Evolutionary conservation across 1,284 basidiomycete species (phyloP).

Genomic region (Boletus sp.): DNA sequence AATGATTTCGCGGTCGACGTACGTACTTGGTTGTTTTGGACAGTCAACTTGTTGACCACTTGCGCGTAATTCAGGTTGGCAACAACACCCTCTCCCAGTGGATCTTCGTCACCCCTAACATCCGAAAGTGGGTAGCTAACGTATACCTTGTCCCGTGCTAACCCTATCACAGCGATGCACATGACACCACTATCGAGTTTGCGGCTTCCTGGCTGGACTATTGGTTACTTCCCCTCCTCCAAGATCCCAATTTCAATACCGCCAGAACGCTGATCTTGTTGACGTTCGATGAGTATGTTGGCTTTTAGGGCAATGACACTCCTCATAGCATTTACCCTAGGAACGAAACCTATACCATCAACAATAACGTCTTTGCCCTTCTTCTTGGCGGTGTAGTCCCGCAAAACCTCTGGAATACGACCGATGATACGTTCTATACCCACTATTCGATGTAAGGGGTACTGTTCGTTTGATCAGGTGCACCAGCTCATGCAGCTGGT

Average conservation of each 20-base stretch:
- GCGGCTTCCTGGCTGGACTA: conserved; percentile 52
- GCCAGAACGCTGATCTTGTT: conserved; percentile 57
- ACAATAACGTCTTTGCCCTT: conserved; percentile 54
- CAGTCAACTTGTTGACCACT: neutral
- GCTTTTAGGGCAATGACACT: neutral
- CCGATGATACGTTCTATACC: conserved; percentile 61
- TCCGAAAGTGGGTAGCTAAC: conserved; percentile 37
- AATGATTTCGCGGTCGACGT: conserved; percentile 62
- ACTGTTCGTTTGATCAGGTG: neutral
- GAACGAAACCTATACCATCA: conserved; percentile 51
- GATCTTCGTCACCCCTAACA: conserved; percentile 69
- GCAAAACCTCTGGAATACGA: conserved; percentile 45
- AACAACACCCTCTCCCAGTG: conserved; percentile 60
- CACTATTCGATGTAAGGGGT: conserved; percentile 58
- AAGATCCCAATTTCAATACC: conserved; percentile 51
- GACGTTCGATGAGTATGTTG: conserved; percentile 51
- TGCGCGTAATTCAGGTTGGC: conserved; percentile 22
- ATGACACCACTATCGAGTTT: conserved; percentile 63
- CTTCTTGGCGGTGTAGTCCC: conserved; percentile 60
- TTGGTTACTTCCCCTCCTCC: conserved; percentile 59
- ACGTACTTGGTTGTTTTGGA: conserved; percentile 19
- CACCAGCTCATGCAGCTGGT: conserved; percentile 10
- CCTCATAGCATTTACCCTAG: conserved; percentile 31
- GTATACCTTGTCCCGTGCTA: neutral
- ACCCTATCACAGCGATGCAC: conserved; percentile 39